Conservation (phyloP, 1,139 yeast species). For the Saccharomyces pastorianus region DNA sequence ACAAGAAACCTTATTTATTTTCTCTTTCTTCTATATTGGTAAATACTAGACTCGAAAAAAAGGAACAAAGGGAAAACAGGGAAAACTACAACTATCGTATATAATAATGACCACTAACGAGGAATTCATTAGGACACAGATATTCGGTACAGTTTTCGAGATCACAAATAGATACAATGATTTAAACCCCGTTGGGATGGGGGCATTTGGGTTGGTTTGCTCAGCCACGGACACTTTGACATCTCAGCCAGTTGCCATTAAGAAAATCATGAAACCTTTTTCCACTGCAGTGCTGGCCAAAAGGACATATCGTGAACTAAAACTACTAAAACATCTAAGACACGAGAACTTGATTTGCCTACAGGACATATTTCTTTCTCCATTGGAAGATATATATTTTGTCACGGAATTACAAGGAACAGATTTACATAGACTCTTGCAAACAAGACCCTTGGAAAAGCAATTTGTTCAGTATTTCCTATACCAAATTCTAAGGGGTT, state of each 20-base stretch:
- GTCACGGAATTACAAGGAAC: conserved; percentile 97
- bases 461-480: conserved; percentile 94
- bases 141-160: conserved; percentile 82
- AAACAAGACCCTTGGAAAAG: conserved; percentile 88
- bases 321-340: conserved; percentile 81
- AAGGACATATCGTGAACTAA: conserved; percentile 91
- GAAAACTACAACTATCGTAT: background rate
- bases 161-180: conserved; percentile 87
- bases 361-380: conserved; percentile 90
- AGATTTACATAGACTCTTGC: conserved; percentile 81
- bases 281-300: conserved; percentile 91
- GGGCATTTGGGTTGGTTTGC: conserved; percentile 96
- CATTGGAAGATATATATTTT: conserved; percentile 91
- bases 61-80: background rate
- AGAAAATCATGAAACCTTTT: conserved; percentile 96
- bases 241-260: conserved; percentile 90
- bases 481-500: conserved; percentile 86
- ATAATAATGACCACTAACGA: conserved; percentile 28
- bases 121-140: conserved; percentile 40
- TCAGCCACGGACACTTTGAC: conserved; percentile 90
- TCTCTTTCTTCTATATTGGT: background rate
- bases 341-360: conserved; percentile 91
- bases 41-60: background rate
- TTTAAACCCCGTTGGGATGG: conserved; percentile 97
- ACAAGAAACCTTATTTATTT: background rate